phyloP scores from a whole-genome alignment of 1,284 basidiomycete genomes.

The Ganoderma sp. region DNA sequence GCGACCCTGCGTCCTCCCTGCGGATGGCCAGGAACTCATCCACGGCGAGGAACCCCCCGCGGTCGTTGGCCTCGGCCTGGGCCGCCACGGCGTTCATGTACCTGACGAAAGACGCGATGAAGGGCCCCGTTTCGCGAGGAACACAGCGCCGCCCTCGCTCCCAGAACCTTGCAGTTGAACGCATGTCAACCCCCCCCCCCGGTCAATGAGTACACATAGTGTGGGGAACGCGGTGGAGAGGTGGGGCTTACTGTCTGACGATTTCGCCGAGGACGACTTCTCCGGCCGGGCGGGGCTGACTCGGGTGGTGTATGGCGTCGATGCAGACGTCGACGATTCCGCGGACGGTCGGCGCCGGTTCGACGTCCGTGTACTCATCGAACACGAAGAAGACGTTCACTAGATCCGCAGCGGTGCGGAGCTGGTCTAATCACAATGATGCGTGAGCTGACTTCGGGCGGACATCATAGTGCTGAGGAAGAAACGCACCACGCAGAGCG shows the following conservation, averaged over 20 bases:
- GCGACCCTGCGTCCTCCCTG: slow-evolving; percentile 42
- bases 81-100: slow-evolving; percentile 42
- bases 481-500: background rate
- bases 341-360: slow-evolving; percentile 34
- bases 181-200: no score
- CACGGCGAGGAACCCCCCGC: slow-evolving; percentile 37
- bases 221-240: no score
- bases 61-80: slow-evolving; percentile 37
- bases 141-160: slow-evolving; percentile 11
- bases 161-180: slow-evolving; percentile 27
- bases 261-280: background rate
- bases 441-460: background rate
- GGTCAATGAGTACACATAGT: no score
- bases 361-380: slow-evolving; percentile 49
- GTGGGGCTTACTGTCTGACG: background rate
- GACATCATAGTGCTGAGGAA: background rate
- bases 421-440: background rate
- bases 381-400: slow-evolving; percentile 51
- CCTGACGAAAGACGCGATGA: slow-evolving; percentile 29
- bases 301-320: slow-evolving; percentile 2
- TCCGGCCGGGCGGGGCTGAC: slow-evolving; percentile 2
- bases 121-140: slow-evolving; percentile 27
- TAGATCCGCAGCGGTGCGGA: slow-evolving; percentile 45
- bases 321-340: slow-evolving; percentile 34
- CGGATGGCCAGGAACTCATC: slow-evolving; percentile 43